phyloP scores from a whole-genome alignment of 2,329 filamentous ascomycete species.

The Acephala macrosclerotiorum region DNA sequence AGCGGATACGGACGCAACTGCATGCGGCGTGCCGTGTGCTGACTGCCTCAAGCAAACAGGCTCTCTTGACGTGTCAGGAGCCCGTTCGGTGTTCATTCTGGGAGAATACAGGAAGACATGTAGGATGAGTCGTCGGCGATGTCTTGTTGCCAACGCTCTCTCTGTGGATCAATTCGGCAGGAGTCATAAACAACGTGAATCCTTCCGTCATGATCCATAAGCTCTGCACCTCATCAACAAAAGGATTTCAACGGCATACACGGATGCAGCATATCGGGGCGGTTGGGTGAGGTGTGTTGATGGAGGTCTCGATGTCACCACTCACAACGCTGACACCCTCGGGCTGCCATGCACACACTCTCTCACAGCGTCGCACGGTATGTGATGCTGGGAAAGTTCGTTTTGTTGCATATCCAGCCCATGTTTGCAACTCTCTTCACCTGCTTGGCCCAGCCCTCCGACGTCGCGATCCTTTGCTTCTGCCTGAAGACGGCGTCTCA shows the following conservation, averaged over 20 bases:
- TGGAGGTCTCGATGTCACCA: neutral
- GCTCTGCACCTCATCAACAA: conserved; percentile 1
- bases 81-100: neutral
- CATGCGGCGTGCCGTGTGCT: neutral
- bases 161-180: neutral
- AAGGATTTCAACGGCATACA: conserved; percentile 7
- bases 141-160: neutral
- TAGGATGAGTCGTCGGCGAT: neutral
- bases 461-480: conserved; percentile 19
- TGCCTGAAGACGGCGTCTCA: conserved; percentile 24
- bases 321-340: neutral
- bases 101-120: conserved; percentile 4
- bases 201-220: neutral
- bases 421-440: neutral
- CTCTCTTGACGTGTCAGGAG: conserved; percentile 3
- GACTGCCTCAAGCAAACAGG: conserved; percentile 5
- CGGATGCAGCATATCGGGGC: neutral
- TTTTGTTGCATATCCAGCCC: conserved; percentile 5
- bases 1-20: conserved; percentile 2
- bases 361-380: conserved; percentile 4
- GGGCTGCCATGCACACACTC: neutral
- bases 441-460: conserved; percentile 1
- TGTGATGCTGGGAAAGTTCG: neutral
- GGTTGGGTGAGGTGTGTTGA: neutral
- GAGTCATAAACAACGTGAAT: neutral